Percentiles rank a stretch among this genome's conserved stretches.
Conservation (phyloP, 2,329 filamentous ascomycete genomes). For the Didymella lethalis region DNA sequence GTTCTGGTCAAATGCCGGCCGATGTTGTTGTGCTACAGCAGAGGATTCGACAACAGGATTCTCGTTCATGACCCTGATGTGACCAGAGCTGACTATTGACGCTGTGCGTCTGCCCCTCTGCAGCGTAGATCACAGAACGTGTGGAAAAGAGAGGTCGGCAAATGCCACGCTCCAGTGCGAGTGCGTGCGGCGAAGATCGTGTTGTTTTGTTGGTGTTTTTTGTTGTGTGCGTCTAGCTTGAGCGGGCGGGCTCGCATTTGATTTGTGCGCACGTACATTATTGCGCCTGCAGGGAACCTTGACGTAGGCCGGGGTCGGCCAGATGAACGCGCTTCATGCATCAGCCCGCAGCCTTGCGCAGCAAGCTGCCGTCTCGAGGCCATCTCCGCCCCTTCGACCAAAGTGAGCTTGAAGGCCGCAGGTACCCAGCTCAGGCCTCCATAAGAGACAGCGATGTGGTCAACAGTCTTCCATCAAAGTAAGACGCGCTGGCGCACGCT, state of each 20-base stretch:
- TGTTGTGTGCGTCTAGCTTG: slow-evolving; percentile 26
- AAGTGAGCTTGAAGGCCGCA: slow-evolving; percentile 14
- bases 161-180: slow-evolving; percentile 11
- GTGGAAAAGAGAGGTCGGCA: slow-evolving; percentile 7
- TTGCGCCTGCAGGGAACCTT: slow-evolving; percentile 22
- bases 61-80: slow-evolving; percentile 12
- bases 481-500: neutral
- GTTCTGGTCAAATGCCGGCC: slow-evolving; percentile 34
- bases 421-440: slow-evolving; percentile 9
- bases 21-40: slow-evolving; percentile 31
- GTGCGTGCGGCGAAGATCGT: slow-evolving; percentile 17
- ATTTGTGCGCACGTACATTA: slow-evolving; percentile 25
- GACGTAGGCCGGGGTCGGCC: slow-evolving; percentile 26
- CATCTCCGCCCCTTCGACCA: slow-evolving; percentile 10
- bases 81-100: slow-evolving; percentile 17
- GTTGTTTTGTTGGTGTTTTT: slow-evolving; percentile 24
- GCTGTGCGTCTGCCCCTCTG: slow-evolving; percentile 14
- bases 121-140: slow-evolving; percentile 15
- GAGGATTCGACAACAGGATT: slow-evolving; percentile 26
- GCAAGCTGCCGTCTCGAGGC: slow-evolving; percentile 20
- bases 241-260: slow-evolving; percentile 28
- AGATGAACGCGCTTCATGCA: slow-evolving; percentile 27
- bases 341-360: slow-evolving; percentile 18
- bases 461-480: slow-evolving; percentile 1
- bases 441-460: slow-evolving; percentile 9